Evolutionary conservation across 2,329 filamentous ascomycete genomes (phyloP), one percentile per base, ranked within the genome.

Genomic region (Trichoderma afroharzianum): DNA sequence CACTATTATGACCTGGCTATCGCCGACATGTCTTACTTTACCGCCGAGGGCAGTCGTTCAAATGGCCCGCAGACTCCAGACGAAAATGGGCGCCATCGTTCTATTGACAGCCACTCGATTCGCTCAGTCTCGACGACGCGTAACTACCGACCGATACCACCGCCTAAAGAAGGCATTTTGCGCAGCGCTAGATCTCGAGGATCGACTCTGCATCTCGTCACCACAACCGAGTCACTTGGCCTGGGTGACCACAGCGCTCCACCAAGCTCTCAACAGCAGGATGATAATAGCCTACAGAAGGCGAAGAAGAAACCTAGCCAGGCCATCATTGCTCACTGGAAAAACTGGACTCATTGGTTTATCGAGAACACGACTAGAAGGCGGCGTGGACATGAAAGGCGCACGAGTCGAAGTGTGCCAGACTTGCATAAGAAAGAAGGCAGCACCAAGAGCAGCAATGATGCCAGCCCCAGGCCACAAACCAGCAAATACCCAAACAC

Each of bases 171-270:
- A 79, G 88, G 90, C 15, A 82, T 89, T 12, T 80, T 91, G 70
- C 85, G 90, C 75, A 90, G 90, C 74, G 90, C 92, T 72, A 87
- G 92, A 76, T 92, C 93, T 75, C 87, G 93, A 72, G 92, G 93
- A 57, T 97, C 94, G 75, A 96, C 94, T 74, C 87, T 98, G 36
- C 94, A 97, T 78, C 88, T 97, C 5, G 94, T 97, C 50, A 92
- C 93, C 11, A 90, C 89, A 0, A 85, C 85, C 7, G 87, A 88
- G 21, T 84, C 83, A 1, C 74, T 88, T 18, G 81, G 80, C 24
- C 74, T 80, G n/a, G 80, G 79, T 68, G 74, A 75, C 32, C 76
- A 67, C 39, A 75, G 72, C 47, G 63, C 61, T 1, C 61, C 69
- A 3, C 66, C 71, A 8, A 64, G 70, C 47, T 76, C 78, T 55